A percentile compares a stretch with the other conserved stretches of the same genome.
Evolutionary conservation across 78 protist species (phyloP).

Genomic region (Capsaspora owczarzaki): DNA sequence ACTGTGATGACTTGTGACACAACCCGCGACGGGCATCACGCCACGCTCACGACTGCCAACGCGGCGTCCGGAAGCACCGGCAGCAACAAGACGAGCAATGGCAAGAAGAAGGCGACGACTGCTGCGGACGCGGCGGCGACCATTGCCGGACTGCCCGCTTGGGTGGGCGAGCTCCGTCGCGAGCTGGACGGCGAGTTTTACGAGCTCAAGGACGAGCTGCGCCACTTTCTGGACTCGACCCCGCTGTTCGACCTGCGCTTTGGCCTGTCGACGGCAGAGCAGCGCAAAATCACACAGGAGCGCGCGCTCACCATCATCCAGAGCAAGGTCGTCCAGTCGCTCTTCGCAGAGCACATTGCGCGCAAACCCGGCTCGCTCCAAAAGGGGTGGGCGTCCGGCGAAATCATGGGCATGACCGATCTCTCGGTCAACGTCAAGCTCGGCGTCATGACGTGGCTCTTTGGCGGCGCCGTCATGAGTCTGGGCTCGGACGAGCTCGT

Average conservation of each 20-base stretch:
- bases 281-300: neutral
- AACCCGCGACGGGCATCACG: too few species aligned
- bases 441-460: neutral
- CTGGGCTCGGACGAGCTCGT: neutral
- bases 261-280: neutral
- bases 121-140: too few species aligned
- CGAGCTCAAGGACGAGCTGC: neutral
- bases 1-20: too few species aligned
- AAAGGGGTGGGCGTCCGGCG: neutral
- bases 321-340: neutral
- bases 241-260: neutral
- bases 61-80: too few species aligned
- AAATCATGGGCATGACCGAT: neutral
- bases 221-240: neutral
- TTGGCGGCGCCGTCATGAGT: neutral
- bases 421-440: neutral
- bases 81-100: too few species aligned
- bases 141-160: too few species aligned
- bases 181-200: neutral
- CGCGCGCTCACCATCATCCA: neutral
- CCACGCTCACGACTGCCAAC: too few species aligned
- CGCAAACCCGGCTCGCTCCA: neutral
- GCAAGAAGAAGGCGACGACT: too few species aligned
- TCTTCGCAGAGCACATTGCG: neutral
- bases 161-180: too few species aligned